phyloP scores from a whole-genome alignment of 2,329 filamentous ascomycete genomes.

The Daldinia sp. region DNA sequence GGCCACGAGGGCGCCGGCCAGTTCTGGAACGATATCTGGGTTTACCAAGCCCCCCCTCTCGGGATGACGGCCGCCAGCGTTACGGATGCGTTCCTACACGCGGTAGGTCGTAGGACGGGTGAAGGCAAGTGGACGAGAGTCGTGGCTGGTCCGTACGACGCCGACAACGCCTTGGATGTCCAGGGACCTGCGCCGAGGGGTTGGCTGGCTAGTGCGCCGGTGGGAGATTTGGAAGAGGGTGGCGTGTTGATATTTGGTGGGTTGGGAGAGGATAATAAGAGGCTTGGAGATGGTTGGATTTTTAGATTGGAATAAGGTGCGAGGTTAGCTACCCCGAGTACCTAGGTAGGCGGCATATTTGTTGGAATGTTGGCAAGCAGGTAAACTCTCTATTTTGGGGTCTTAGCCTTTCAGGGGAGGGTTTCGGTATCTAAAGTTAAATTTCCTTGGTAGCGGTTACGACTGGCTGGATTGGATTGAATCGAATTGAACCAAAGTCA shows the following conservation, averaged over 20 bases:
- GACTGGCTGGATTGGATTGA: slow-evolving; percentile 7
- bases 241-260: slow-evolving; percentile 70
- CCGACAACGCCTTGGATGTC: slow-evolving; percentile 56
- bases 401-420: not conserved
- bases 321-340: too few relatives aligned
- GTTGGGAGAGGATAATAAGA: slow-evolving; percentile 57
- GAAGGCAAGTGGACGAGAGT: slow-evolving; percentile 68
- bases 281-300: slow-evolving; percentile 71
- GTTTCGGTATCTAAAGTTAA: not conserved
- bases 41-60: slow-evolving; percentile 66
- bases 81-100: slow-evolving; percentile 62
- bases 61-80: slow-evolving; percentile 64
- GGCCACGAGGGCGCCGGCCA: slow-evolving; percentile 61
- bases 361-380: not conserved
- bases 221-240: slow-evolving; percentile 67
- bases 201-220: slow-evolving; percentile 64
- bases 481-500: too few relatives aligned
- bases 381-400: not conserved
- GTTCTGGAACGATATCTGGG: slow-evolving; percentile 70
- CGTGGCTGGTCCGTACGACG: slow-evolving; percentile 57
- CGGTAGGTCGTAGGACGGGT: slow-evolving; percentile 60
- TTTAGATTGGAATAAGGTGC: slow-evolving; percentile 58
- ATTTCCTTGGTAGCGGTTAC: slow-evolving; percentile 5
- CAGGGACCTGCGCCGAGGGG: slow-evolving; percentile 62
- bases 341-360: too few relatives aligned